Base-by-base conservation (phyloP, 352 stramenopile species). In the Pythium aristosporum region DNA sequence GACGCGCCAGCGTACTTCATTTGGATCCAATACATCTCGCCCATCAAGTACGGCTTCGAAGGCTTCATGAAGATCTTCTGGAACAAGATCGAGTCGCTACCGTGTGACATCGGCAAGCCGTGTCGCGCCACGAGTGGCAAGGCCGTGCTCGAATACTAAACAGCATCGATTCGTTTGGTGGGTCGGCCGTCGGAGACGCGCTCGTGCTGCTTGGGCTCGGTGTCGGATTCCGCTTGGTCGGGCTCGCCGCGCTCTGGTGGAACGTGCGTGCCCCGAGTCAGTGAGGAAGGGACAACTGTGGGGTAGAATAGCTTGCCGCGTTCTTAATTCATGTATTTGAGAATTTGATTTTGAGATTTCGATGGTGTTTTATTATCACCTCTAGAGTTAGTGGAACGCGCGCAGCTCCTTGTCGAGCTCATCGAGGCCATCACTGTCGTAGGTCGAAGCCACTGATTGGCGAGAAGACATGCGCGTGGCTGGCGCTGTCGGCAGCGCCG, bases 341-440 rank as follows among this genome's bases (percentile, higher is more conserved):
- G 3, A 30, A 30, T 30, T 30, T 30, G 25, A 30, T 30, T 2
- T 30, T 30, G 3, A 30, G 5, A 30, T n/a, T n/a, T n/a, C n/a
- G n/a, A n/a, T 30, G 1, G 25, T 30, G 25, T 30, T 30, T 30
- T 5, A 5, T 30, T 30, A 30, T 30, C 5, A 5, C 5, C 25
- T 30, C 25, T 2, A 30, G 16, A 46, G 39, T 50, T 4, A 58
- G 10, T 58, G 39, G 4, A 63, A 71, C 11, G 68, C 67, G 10
- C 71, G 56, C 1, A 89, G 64, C 30, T 89, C 80, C 11, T 63
- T 62, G 18, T 82, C 67, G 2, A 89, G 52, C 23, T 88, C 73
- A 39, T 66, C 68, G 18, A 87, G 47, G 10, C 73, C 71, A 55
- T 88, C 79, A 53, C 79, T 88, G 47, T 86, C 78, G 21, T 68